Evolutionary conservation across 345 rosid species (phyloP), one percentile per base, ranked within the genome.

Genomic region (Lepidium aucheri): DNA sequence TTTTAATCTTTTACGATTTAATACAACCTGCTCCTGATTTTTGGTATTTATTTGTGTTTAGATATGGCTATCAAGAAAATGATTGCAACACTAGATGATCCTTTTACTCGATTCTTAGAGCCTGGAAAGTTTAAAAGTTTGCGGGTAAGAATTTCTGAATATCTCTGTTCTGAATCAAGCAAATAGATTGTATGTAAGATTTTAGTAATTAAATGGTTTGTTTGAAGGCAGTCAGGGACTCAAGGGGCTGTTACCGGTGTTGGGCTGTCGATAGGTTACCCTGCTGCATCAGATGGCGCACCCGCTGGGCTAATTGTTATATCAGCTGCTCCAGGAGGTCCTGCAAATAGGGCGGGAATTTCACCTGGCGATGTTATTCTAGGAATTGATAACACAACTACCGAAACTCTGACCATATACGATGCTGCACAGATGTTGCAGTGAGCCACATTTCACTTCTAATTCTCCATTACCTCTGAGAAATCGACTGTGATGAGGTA

Each of bases 151-250:
- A 56, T 63, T 43, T 57, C 69, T 80, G 73, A 71, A 42, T 47
- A 17, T 40, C 22, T 2, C 3, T 39, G 22, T 39, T 39, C 32
- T 47, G 7, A 57, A 49, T 47, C 4, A 14, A 38, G 38, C n/a
- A 14, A 40, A 5, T 16, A 35, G 63, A 43, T 41, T 57, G 54
- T 50, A 26, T 72, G 67, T 73, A 73, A 45, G 69, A 79, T 44
- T 40, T 40, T 77, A 50, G 62, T 68, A 8, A 55, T 56, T 13
- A 22, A 63, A 67, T 77, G 70, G 73, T 76, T 87, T 87, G 75
- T 76, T 72, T 85, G 90, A 93, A 90, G 97, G 87, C 82, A 93
- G 98, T 93, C 97, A 39, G 98, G 98, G 76, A 90, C 96, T 74
- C 86, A 83, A 86, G 95, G 97, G 49, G 85, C 98, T 69, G 83